Conservation (phyloP, 805 yeast species). For the Starmera quercuum region DNA sequence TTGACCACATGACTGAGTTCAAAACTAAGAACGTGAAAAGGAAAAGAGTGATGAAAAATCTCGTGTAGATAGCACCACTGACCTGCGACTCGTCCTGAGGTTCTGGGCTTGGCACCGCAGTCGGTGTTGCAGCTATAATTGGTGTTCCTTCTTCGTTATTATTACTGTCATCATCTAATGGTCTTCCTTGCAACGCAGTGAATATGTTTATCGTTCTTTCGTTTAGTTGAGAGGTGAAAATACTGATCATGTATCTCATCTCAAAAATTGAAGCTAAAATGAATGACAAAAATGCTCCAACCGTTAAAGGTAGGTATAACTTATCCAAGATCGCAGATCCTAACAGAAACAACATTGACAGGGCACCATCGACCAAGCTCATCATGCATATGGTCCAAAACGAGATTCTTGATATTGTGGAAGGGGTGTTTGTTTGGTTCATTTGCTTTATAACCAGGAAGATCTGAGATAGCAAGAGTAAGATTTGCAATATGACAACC, state of each 20-base stretch:
- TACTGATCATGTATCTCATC: constrained; percentile 60
- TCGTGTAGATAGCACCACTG: constrained; percentile 48
- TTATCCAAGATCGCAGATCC: constrained; percentile 47
- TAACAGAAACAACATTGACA: constrained; percentile 55
- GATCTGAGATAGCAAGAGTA: constrained; percentile 20
- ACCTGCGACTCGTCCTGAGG: constrained; percentile 44
- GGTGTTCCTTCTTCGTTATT: not conserved
- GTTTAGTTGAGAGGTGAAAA: constrained; percentile 63
- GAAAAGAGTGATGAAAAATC: constrained; percentile 48
- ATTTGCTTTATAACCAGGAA: constrained; percentile 48
- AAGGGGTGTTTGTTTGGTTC: constrained; percentile 68
- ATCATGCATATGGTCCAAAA: constrained; percentile 60
- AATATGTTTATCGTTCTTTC: constrained; percentile 61
- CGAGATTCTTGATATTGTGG: constrained; percentile 67
- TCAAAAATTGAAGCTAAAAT: constrained; percentile 69
- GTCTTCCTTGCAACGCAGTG: constrained; percentile 57
- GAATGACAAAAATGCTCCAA: constrained; percentile 63
- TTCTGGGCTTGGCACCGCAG: constrained; percentile 12
- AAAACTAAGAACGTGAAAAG: constrained; percentile 48
- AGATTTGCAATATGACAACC: constrained; percentile 10
- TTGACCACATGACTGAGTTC: constrained; percentile 59
- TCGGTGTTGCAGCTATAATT: constrained; percentile 3
- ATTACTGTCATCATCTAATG: constrained; percentile 26
- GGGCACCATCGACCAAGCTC: constrained; percentile 60
- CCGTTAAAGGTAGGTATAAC: constrained; percentile 58